Conservation (phyloP, 768 basidiomycete genomes). For the Cantharellus anzutake region DNA sequence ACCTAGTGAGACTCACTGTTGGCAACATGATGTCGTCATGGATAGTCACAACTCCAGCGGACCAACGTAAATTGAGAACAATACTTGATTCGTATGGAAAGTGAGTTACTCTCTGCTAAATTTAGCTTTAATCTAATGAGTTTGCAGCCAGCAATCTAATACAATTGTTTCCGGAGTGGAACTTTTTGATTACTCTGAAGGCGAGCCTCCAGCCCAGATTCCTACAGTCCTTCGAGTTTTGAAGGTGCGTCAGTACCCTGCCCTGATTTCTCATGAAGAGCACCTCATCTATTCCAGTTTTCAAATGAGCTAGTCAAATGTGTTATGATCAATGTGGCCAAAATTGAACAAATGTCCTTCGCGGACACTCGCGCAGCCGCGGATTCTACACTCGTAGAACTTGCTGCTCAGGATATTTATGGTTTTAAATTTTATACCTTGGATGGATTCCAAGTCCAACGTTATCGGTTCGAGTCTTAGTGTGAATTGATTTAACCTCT, state of each 20-base stretch:
- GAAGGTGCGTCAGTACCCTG: conserved; percentile 31
- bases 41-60: conserved; percentile 51
- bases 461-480: not conserved
- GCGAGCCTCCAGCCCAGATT: conserved; percentile 45
- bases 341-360: conserved; percentile 56
- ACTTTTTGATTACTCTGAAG: conserved; percentile 57
- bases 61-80: conserved; percentile 35
- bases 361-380: conserved; percentile 44
- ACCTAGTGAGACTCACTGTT: conserved; percentile 44
- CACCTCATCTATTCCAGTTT: conserved; percentile 29
- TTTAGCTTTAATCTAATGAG: not conserved
- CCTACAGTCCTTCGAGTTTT: conserved; percentile 69
- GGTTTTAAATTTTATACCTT: not conserved
- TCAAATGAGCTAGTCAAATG: conserved; percentile 56
- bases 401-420: not conserved
- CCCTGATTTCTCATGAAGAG: not conserved
- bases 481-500: no score
- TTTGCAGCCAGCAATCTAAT: conserved; percentile 24
- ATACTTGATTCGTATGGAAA: conserved; percentile 19
- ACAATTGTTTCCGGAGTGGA: conserved; percentile 55
- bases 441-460: not conserved
- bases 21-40: conserved; percentile 41
- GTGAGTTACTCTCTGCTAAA: not conserved
- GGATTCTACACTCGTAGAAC: conserved; percentile 17
- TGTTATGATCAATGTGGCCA: conserved; percentile 53